Evolutionary conservation across 2,329 filamentous ascomycete species (phyloP).

Genomic region (Simplicillium aogashimaense): DNA sequence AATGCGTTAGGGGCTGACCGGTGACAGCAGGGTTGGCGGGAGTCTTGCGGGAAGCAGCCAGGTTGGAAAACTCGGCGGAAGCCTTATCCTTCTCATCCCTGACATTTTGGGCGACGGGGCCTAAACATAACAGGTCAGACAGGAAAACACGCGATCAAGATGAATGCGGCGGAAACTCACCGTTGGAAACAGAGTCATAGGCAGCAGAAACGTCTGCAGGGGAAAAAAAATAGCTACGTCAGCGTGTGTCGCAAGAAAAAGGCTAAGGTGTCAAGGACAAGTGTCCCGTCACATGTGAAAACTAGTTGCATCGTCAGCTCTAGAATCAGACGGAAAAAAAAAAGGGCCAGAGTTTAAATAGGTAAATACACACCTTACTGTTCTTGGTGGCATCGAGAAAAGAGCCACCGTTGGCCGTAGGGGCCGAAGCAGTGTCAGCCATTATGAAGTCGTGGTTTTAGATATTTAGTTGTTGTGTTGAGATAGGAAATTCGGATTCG

Average conservation of each 20-base stretch:
- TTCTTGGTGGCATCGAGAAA: constrained; percentile 36
- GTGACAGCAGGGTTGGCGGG: constrained; percentile 44
- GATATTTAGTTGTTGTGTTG: constrained; percentile 2
- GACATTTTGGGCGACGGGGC: constrained; percentile 49
- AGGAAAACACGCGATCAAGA: constrained; percentile 3
- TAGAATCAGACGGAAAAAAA: neutral
- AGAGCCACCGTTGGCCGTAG: constrained; percentile 35
- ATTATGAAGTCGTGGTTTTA: constrained; percentile 16
- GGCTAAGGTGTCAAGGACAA: neutral
- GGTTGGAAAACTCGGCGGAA: constrained; percentile 44
- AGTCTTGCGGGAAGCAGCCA: constrained; percentile 46
- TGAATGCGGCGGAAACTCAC: constrained; percentile 19
- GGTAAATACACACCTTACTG: constrained; percentile 37
- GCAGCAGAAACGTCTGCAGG: constrained; percentile 39
- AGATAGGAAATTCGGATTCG: too few species aligned
- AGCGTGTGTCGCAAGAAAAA: neutral
- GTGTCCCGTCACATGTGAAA: constrained; percentile 7
- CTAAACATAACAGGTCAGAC: constrained; percentile 20
- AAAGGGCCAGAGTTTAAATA: too few species aligned
- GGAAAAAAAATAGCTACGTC: neutral
- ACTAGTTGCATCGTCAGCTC: constrained; percentile 6
- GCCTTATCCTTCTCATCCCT: constrained; percentile 47
- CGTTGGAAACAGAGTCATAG: constrained; percentile 36
- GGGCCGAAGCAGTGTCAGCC: constrained; percentile 29
- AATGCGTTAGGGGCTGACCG: constrained; percentile 56